phyloP scores from a whole-genome alignment of 108 stramenopile species.

The Cyclostephanos tholiformis region DNA sequence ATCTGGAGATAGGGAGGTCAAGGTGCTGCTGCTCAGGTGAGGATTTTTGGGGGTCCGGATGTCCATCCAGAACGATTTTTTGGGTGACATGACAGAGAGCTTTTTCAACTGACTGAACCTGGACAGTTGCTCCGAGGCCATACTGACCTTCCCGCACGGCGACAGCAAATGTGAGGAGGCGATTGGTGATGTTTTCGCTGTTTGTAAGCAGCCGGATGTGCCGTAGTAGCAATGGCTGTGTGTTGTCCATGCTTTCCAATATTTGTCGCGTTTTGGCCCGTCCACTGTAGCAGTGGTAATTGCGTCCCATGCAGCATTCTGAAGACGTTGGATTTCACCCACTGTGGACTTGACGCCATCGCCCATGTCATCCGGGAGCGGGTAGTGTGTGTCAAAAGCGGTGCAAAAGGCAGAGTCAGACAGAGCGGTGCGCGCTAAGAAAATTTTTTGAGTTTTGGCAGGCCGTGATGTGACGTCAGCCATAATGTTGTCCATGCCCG shows the following conservation, averaged over 20 bases:
- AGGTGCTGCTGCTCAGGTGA: not conserved
- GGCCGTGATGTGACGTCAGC: no score
- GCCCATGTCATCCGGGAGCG: no score
- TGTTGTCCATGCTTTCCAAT: not conserved
- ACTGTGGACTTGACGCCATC: no score
- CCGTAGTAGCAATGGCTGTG: not conserved
- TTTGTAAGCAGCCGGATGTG: not conserved
- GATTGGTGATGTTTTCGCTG: not conserved
- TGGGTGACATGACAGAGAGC: not conserved
- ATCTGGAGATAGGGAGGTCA: not conserved
- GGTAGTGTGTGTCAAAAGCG: no score
- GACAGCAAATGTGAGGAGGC: constrained; percentile 3
- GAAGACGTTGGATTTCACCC: no score
- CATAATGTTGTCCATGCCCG: no score
- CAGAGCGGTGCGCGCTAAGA: no score
- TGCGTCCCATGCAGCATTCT: no score
- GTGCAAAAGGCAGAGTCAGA: no score
- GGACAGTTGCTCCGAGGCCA: not conserved
- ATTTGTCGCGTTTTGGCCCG: not conserved
- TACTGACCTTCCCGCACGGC: not conserved
- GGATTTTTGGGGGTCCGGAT: not conserved
- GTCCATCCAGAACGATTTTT: not conserved
- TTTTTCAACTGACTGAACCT: not conserved
- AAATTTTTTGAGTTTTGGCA: no score
- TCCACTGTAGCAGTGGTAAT: no score